Evolutionary conservation across 2,329 filamentous ascomycete species (phyloP).

Genomic region (Hysterium pulicare): DNA sequence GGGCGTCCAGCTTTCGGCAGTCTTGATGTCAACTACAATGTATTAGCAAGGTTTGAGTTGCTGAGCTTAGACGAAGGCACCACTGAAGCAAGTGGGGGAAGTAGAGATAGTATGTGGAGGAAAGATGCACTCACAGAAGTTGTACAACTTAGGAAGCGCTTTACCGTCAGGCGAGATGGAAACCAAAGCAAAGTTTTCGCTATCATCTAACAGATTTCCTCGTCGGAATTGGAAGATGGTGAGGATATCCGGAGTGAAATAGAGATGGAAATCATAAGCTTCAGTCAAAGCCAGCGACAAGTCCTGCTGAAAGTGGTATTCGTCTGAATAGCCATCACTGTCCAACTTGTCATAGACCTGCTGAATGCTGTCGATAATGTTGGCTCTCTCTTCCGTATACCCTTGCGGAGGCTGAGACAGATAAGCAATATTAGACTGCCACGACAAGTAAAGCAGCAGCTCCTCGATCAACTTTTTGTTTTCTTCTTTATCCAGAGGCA

Average conservation of each 20-base stretch:
- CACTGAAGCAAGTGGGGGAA: too few species aligned
- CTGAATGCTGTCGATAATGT: constrained; percentile 24
- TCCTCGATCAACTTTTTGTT: constrained; percentile 18
- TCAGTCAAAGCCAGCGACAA: constrained; percentile 18
- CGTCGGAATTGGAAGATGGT: constrained; percentile 21
- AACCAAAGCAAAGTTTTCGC: constrained; percentile 16
- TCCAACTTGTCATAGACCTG: constrained; percentile 20
- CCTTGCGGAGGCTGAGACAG: constrained; percentile 26
- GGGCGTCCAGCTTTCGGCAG: constrained; percentile 13
- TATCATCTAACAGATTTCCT: constrained; percentile 15
- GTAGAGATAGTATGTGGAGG: constrained; percentile 5
- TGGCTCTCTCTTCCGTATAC: constrained; percentile 25
- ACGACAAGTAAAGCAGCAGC: constrained; percentile 7
- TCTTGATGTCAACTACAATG: constrained; percentile 16
- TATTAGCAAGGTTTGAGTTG: constrained; percentile 2
- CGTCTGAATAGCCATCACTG: constrained; percentile 23
- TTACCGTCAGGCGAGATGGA: constrained; percentile 26
- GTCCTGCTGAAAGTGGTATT: constrained; percentile 33
- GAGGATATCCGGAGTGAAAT: constrained; percentile 22
- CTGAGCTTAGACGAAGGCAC: too few species aligned
- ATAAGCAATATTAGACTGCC: constrained; percentile 25
- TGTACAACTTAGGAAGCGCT: constrained; percentile 28
- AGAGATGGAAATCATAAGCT: constrained; percentile 33
- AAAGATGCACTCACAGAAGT: constrained; percentile 13
- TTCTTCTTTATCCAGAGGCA: constrained; percentile 21